phyloP scores from a whole-genome alignment of 2,329 filamentous ascomycete genomes.

The Exophiala sp. region DNA sequence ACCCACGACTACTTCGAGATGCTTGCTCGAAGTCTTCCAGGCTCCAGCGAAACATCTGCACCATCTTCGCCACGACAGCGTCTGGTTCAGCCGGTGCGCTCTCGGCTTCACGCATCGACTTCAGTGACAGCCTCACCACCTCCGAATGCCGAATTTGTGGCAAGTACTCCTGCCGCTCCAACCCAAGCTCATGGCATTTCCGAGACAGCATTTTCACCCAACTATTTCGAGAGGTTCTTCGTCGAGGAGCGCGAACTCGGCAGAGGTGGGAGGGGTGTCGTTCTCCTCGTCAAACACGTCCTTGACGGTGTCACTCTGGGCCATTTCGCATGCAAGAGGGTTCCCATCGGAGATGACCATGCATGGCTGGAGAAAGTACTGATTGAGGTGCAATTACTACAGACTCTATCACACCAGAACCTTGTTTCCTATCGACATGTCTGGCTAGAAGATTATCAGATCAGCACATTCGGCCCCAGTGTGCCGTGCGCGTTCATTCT shows the following conservation, averaged over 20 bases:
- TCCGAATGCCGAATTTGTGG: conserved; percentile 49
- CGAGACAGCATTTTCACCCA: conserved; percentile 79
- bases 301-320: conserved; percentile 85
- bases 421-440: conserved; percentile 95
- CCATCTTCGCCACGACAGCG: conserved; percentile 51
- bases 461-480: conserved; percentile 81
- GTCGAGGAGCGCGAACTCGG: conserved; percentile 83
- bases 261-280: conserved; percentile 88
- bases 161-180: conserved; percentile 41
- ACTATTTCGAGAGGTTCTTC: conserved; percentile 93
- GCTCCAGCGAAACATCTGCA: conserved; percentile 46
- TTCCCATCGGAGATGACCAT: conserved; percentile 92
- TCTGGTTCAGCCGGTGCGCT: conserved; percentile 46
- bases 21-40: conserved; percentile 62
- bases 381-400: conserved; percentile 86
- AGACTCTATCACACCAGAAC: conserved; percentile 89
- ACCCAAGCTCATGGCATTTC: conserved; percentile 65
- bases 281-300: conserved; percentile 87
- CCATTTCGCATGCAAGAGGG: conserved; percentile 92
- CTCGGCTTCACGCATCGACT: conserved; percentile 23
- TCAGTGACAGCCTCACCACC: conserved; percentile 37
- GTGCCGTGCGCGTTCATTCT: conserved; percentile 96
- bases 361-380: conserved; percentile 93
- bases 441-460: conserved; percentile 85
- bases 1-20: conserved; percentile 94